A percentile compares a stretch with the other conserved stretches of the same genome.
Evolutionary conservation across 176 grass and related monocot species (phyloP).

Genomic region (Oryza longistaminata): DNA sequence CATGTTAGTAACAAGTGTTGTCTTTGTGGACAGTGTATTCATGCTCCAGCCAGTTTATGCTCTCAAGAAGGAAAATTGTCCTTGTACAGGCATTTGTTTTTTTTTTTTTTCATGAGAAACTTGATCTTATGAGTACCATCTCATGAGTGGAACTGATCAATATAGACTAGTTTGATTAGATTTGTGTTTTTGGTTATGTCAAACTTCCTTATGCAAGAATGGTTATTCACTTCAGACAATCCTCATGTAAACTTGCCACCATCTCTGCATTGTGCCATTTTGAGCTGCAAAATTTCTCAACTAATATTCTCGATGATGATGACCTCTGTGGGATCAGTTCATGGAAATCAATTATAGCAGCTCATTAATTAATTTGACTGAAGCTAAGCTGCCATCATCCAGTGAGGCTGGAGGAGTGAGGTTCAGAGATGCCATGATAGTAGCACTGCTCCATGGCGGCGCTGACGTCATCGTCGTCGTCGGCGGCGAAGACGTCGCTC

Average conservation of each 20-base stretch:
- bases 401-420: conserved; percentile 51
- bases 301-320: not conserved
- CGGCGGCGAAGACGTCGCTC: conserved; percentile 45
- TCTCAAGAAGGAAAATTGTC: not conserved
- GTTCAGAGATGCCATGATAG: conserved; percentile 39
- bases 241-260: not conserved
- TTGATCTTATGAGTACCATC: not conserved
- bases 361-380: not conserved
- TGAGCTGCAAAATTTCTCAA: not conserved
- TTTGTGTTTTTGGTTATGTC: not conserved
- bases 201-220: not conserved
- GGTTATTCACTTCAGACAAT: not conserved
- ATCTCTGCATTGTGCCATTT: not conserved
- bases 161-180: not conserved
- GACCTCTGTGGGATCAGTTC: not conserved
- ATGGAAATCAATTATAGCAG: not conserved
- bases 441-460: conserved; percentile 39
- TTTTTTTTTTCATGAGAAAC: not conserved
- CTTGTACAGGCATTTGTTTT: not conserved
- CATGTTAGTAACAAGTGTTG: not conserved
- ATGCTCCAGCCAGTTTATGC: not conserved
- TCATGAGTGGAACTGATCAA: not conserved
- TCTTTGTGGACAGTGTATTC: conserved; percentile 16
- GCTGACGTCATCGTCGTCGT: conserved; percentile 10
- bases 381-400: conserved; percentile 18